Base-by-base conservation (phyloP, 108 stramenopile species). In the Fragilaria crotonensis region DNA sequence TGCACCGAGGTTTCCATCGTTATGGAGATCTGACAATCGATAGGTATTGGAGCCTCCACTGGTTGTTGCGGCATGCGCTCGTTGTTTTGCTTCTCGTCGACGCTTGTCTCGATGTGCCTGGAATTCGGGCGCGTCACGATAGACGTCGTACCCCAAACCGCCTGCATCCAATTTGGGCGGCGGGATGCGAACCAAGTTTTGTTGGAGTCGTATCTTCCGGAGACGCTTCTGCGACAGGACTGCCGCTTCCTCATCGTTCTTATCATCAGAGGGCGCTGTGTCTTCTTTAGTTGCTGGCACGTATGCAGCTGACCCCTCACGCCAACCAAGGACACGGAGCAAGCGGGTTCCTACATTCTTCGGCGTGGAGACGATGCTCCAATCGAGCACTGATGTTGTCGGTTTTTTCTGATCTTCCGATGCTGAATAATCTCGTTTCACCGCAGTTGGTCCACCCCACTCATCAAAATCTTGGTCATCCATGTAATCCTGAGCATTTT, bases 101-200 rank as follows among this genome's bases (percentile, higher is more conserved):
- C 83, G 61, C 25, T 64, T 52, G 49, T 88, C 84, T 19, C 61
- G 71, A 60, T 84, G 65, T 19, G 31, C 56, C 46, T 63, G 57
- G 50, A 92, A 92, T 58, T 92, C 90, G 9, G 90, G 90, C 2
- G 90, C 90, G 59, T 88, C 69, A 23, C 63, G 52, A 55, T 73
- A 80, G 3, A 84, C 72, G 54, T 84, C 80, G 53, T 79, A 92
- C 14, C 84, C 90, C 25, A 92, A 63, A 25, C 90, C 90, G 60
- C 80, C 76, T 17, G 59, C 58, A 66, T 91, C 71, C 0, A 78
- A 59, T 62, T 91, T 91, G n/a, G 86, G 83, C 0, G 75, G 71
- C 47, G 90, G 90, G 21, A 91, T 67, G 7, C 29, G 25, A 4
- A 73, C 63, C 5, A 64, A 62, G 5, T 41, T 60, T 21, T 76